Evolutionary conservation across 257 asterid species (phyloP).

Genomic region (Nicotiana undulata): DNA sequence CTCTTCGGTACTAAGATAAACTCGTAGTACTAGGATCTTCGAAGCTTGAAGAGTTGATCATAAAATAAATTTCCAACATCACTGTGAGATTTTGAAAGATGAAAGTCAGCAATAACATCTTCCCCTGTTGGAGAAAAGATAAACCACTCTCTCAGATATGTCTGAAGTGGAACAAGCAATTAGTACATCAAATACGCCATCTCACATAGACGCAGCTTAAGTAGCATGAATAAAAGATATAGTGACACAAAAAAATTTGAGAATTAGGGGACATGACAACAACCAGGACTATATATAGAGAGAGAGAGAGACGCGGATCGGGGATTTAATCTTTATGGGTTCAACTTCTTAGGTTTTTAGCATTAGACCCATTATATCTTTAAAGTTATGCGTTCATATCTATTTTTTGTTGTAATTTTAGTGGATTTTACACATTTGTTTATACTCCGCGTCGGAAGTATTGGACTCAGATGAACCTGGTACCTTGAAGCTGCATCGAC

Average conservation of each 20-base stretch:
- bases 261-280: not conserved
- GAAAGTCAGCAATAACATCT: not conserved
- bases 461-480: no score
- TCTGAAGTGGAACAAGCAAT: not conserved
- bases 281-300: no score
- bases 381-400: no score
- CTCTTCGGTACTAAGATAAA: not conserved
- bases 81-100: not conserved
- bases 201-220: not conserved
- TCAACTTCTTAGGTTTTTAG: no score
- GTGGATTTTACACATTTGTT: no score
- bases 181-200: not conserved
- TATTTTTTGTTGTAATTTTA: no score
- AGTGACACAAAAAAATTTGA: not conserved
- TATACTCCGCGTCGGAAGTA: no score
- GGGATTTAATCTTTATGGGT: no score
- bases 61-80: not conserved
- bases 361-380: no score
- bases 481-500: no score
- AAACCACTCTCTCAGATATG: not conserved
- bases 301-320: no score
- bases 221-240: not conserved
- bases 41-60: not conserved
- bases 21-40: not conserved
- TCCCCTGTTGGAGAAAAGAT: not conserved